These are phyloP conservation scores for Debaryomyces robertsiae DNA, from an alignment of 1,139 yeast species.

Conservation along the genomic window DNA sequence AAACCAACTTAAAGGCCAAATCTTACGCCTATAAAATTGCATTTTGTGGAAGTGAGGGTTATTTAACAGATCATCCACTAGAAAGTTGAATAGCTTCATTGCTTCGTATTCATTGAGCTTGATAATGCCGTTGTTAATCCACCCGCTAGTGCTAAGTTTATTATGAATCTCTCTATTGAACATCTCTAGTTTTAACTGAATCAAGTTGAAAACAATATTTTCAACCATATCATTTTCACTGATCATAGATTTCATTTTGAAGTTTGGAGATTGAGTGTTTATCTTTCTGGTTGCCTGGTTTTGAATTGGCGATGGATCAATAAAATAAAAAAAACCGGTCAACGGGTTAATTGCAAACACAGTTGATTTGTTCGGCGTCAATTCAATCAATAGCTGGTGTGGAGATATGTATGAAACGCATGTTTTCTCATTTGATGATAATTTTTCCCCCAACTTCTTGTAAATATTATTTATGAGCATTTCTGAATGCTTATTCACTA, in stretches of 20 bases:
- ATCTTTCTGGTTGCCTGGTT: slow-evolving; percentile 36
- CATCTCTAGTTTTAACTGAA: slow-evolving; percentile 55
- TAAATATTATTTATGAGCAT: slow-evolving; percentile 29
- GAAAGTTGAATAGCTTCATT: slow-evolving; percentile 24
- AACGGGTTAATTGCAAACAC: slow-evolving; percentile 47
- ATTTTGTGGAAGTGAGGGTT: slow-evolving; percentile 24
- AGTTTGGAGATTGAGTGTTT: slow-evolving; percentile 29
- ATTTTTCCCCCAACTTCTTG: slow-evolving; percentile 16
- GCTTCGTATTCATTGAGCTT: slow-evolving; percentile 45
- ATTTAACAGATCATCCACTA: slow-evolving; percentile 8
- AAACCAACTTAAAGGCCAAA: slow-evolving; percentile 78
- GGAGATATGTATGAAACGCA: slow-evolving; percentile 28
- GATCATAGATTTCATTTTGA: slow-evolving; percentile 23
- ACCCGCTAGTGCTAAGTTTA: slow-evolving; percentile 63
- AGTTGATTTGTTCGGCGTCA: slow-evolving; percentile 39
- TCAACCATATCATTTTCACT: slow-evolving; percentile 36
- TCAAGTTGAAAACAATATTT: slow-evolving; percentile 40
- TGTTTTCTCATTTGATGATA: slow-evolving; percentile 8
- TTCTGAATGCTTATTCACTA: slow-evolving; percentile 45
- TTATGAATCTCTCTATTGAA: slow-evolving; percentile 54
- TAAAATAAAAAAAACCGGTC: slow-evolving; percentile 48
- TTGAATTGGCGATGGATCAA: slow-evolving; percentile 47
- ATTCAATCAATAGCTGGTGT: slow-evolving; percentile 39
- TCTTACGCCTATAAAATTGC: slow-evolving; percentile 60
- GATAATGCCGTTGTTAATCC: slow-evolving; percentile 63